Conservation (phyloP, 306 rosid species). For the Cucurbita pepo region DNA sequence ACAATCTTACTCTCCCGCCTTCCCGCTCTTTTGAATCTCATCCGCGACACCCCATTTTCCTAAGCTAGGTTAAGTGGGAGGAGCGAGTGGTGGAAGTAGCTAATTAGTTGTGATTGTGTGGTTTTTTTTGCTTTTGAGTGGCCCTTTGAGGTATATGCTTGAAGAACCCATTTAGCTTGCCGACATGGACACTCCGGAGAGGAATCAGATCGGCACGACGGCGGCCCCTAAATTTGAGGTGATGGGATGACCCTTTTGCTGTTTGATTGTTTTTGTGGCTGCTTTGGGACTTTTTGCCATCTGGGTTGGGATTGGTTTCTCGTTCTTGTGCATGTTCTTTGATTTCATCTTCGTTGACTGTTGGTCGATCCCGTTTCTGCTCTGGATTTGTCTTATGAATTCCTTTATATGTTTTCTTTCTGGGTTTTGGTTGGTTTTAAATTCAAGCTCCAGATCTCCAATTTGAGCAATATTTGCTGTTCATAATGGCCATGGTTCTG, state of each 20-base stretch:
- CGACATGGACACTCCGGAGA: constrained; percentile 79
- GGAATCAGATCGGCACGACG: constrained; percentile 55
- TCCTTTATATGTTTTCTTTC: constrained; percentile 1
- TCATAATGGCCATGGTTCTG: not conserved
- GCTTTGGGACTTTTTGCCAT: not conserved
- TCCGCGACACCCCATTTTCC: constrained; percentile 8
- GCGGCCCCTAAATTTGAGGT: constrained; percentile 54
- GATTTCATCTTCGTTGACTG: not conserved
- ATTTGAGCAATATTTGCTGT: constrained; percentile 5
- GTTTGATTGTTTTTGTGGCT: not conserved
- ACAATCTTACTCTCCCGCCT: constrained; percentile 34
- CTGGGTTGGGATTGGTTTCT: not conserved
- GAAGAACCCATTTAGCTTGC: not conserved
- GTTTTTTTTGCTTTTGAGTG: not conserved
- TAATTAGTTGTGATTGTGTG: not conserved
- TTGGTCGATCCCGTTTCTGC: not conserved
- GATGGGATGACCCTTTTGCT: not conserved
- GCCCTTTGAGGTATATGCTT: not conserved
- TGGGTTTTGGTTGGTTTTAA: constrained; percentile 6
- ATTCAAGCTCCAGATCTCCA: constrained; percentile 18
- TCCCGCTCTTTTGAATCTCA: constrained; percentile 42
- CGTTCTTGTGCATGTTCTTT: constrained; percentile 2
- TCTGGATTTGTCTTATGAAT: constrained; percentile 5
- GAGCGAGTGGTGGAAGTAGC: not conserved
- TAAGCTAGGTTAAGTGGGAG: constrained; percentile 6